Percentiles rank a stretch among this genome's conserved stretches.
These are phyloP conservation scores for Lunasporangiospora selenospora DNA, from an alignment of 192 early-diverging fungal genomes.

Conservation along the genomic window DNA sequence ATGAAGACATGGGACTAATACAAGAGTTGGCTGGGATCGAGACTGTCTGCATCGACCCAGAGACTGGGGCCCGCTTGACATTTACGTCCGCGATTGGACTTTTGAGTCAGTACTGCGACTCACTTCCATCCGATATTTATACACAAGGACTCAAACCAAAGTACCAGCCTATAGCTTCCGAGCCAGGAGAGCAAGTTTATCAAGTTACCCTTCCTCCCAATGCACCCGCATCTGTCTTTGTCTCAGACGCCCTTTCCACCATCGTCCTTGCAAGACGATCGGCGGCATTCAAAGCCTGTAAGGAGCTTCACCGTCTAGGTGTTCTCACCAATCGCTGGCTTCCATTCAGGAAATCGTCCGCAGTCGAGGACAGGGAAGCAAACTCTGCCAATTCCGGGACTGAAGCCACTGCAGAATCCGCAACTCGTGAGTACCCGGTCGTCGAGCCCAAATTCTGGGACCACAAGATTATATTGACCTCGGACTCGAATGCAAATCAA, in stretches of 20 bases:
- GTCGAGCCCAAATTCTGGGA: constrained; percentile 36
- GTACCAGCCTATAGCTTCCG: constrained; percentile 44
- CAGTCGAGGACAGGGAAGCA: constrained; percentile 14
- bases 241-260: constrained; percentile 53
- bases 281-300: constrained; percentile 71
- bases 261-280: constrained; percentile 68
- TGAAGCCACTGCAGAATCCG: constrained; percentile 7
- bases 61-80: constrained; percentile 75
- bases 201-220: constrained; percentile 63
- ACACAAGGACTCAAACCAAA: constrained; percentile 56
- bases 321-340: constrained; percentile 74
- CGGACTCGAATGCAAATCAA: constrained; percentile 22
- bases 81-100: constrained; percentile 66
- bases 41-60: constrained; percentile 59
- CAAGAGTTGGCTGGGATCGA: constrained; percentile 16
- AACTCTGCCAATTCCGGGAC: not conserved
- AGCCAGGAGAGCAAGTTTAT: not conserved
- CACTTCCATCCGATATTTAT: constrained; percentile 69
- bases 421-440: constrained; percentile 32
- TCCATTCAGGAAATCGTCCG: constrained; percentile 51
- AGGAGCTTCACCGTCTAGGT: constrained; percentile 67
- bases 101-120: constrained; percentile 74
- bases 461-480: constrained; percentile 18
- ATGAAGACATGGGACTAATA: not conserved
- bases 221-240: constrained; percentile 57